Evolutionary conservation across 148 eudicot genomes (phyloP).

Genomic region (Nepenthes mirabilis): DNA sequence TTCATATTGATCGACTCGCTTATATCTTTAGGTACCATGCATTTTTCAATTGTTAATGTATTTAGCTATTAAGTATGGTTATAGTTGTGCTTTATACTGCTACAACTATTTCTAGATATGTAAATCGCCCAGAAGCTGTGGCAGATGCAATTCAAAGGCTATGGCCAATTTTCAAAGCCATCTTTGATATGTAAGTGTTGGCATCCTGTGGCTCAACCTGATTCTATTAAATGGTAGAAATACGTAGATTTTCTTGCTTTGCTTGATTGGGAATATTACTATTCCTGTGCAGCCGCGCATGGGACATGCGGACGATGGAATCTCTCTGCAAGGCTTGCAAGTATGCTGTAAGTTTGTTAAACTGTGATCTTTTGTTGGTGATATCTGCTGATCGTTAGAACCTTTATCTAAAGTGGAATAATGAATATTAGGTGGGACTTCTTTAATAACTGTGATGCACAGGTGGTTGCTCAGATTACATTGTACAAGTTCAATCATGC

Average conservation of each 20-base stretch:
- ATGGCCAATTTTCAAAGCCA: constrained; percentile 93
- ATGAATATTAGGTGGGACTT: too few relatives aligned
- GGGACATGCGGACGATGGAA: constrained; percentile 99
- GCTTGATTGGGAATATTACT: constrained; percentile 4
- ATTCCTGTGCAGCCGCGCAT: constrained; percentile 67
- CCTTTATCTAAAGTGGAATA: too few relatives aligned
- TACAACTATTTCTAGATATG: constrained; percentile 44
- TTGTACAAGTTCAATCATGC: too few relatives aligned
- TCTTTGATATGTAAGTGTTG: constrained; percentile 70
- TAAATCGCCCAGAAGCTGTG: constrained; percentile 93
- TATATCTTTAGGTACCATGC: constrained; percentile 76
- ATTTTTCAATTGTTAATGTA: background rate
- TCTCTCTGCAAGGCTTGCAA: constrained; percentile 98
- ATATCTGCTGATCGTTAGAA: too few relatives aligned
- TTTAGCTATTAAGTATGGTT: constrained; percentile 4
- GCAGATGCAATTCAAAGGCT: constrained; percentile 95
- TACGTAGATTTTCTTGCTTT: background rate
- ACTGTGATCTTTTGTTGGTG: constrained; percentile 1
- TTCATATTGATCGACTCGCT: constrained; percentile 96
- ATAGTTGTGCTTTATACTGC: background rate
- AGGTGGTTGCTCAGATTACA: too few relatives aligned
- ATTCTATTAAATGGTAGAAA: background rate
- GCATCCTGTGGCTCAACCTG: background rate
- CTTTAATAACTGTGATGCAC: too few relatives aligned
- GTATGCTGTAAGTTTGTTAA: constrained; percentile 79